Evolutionary conservation across 176 grass and related monocot genomes (phyloP).

Genomic region (Lolium multiflorum): DNA sequence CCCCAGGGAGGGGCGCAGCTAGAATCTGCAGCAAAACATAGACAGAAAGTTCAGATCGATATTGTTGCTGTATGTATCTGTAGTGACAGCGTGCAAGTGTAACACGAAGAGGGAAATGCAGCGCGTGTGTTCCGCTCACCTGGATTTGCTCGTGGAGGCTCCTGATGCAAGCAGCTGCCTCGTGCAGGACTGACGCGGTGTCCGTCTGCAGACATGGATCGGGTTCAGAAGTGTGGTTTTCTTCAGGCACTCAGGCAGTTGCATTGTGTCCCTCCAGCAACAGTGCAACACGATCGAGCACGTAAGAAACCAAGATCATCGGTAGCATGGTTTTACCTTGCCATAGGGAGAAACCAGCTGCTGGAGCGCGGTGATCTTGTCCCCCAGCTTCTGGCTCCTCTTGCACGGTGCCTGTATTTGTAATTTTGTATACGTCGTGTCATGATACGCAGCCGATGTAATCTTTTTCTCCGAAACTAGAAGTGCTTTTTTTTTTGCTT

Average conservation of each 20-base stretch:
- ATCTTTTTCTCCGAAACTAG: neutral
- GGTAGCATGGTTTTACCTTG: slow-evolving; percentile 42
- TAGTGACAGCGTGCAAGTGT: too few relatives aligned
- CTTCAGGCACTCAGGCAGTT: neutral
- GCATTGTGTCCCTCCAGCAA: too few relatives aligned
- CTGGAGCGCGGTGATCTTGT: slow-evolving; percentile 81
- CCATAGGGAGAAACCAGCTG: slow-evolving; percentile 83
- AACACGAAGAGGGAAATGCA: neutral
- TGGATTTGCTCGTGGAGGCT: slow-evolving; percentile 70
- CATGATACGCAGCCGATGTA: too few relatives aligned
- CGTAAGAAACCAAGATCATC: neutral
- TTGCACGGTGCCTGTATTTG: slow-evolving; percentile 53
- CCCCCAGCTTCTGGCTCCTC: slow-evolving; percentile 73
- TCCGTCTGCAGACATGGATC: slow-evolving; percentile 55
- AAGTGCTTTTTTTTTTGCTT: neutral
- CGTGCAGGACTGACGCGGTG: slow-evolving; percentile 79
- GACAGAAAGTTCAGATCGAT: neutral
- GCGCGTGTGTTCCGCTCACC: slow-evolving; percentile 45
- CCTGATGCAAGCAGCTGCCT: slow-evolving; percentile 67
- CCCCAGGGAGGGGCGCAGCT: slow-evolving; percentile 33
- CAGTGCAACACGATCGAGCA: too few relatives aligned
- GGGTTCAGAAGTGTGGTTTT: neutral
- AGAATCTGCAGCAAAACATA: slow-evolving; percentile 43
- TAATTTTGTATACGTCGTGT: too few relatives aligned
- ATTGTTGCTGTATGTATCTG: too few relatives aligned